Percentiles rank a stretch among this genome's conserved stretches.
phyloP scores from a whole-genome alignment of 2,329 filamentous ascomycete species.

The Lojkania enalia region DNA sequence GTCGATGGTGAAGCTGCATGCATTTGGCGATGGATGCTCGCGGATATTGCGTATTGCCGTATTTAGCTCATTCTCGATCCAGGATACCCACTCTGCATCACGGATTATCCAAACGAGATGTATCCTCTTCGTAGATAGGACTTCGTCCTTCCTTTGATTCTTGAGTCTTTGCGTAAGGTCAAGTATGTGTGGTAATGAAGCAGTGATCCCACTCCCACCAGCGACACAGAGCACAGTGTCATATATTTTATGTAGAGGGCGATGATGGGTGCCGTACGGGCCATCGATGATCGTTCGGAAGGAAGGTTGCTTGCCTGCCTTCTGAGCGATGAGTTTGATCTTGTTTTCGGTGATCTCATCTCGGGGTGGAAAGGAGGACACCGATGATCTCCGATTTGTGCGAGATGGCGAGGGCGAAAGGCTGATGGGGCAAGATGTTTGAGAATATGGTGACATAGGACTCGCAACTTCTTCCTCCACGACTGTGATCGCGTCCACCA shows the following conservation, averaged over 20 bases:
- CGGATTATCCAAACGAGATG: no score
- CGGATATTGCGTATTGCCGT: no score
- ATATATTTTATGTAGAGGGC: conserved; percentile 13
- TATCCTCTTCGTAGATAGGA: no score
- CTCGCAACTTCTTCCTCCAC: conserved; percentile 5
- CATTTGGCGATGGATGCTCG: no score
- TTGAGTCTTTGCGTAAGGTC: no score
- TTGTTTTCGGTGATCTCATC: conserved; percentile 4
- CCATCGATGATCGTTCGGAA: conserved; percentile 35
- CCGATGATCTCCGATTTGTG: not conserved
- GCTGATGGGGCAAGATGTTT: no score
- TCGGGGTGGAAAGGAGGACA: conserved; percentile 2
- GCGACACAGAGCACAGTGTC: conserved; percentile 20
- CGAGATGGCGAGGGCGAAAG: not conserved
- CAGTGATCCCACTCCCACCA: conserved; percentile 19
- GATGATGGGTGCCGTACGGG: conserved; percentile 27
- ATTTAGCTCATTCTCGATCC: no score
- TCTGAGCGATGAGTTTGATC: conserved; percentile 5
- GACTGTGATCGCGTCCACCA: conserved; percentile 1
- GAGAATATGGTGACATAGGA: conserved; percentile 4
- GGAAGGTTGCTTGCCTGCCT: conserved; percentile 5
- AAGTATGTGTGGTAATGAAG: conserved; percentile 16
- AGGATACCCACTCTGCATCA: no score
- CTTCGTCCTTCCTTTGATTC: no score
- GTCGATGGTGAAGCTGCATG: no score